Conservation (phyloP, 352 stramenopile genomes). For the Paralagenidium karlingii region DNA sequence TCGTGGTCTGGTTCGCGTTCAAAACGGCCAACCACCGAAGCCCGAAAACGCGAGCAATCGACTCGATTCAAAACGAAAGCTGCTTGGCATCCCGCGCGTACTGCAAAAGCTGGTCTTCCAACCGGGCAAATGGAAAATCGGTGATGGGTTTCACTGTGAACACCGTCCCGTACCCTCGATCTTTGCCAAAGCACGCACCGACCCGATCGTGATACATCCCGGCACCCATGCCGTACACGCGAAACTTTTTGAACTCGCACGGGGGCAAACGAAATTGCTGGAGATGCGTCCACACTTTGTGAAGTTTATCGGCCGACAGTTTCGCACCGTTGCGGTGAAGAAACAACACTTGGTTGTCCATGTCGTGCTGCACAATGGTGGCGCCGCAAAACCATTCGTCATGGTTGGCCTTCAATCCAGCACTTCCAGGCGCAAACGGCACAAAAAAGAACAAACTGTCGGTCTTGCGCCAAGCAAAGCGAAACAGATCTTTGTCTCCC, state of each 20-base stretch:
- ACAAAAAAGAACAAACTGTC: slow-evolving; percentile 47
- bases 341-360: slow-evolving; percentile 25
- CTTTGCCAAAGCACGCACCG: slow-evolving; percentile 44
- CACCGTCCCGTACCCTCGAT: slow-evolving; percentile 47
- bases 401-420: slow-evolving; percentile 19
- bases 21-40: too few relatives aligned
- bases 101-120: slow-evolving; percentile 27
- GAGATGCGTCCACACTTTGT: slow-evolving; percentile 49
- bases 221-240: background rate
- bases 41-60: too few relatives aligned
- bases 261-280: slow-evolving; percentile 19
- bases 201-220: background rate
- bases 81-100: slow-evolving; percentile 20
- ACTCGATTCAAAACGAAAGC: too few relatives aligned
- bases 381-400: slow-evolving; percentile 55
- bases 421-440: slow-evolving; percentile 20
- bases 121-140: slow-evolving; percentile 21
- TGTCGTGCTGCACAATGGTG: slow-evolving; percentile 58
- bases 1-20: too few relatives aligned
- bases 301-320: slow-evolving; percentile 28
- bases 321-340: slow-evolving; percentile 56
- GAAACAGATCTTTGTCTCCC: slow-evolving; percentile 72
- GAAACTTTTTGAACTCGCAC: background rate
- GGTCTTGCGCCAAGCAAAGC: slow-evolving; percentile 60
- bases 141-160: slow-evolving; percentile 34